phyloP scores from a whole-genome alignment of 2,329 filamentous ascomycete genomes.

The Eurotiales sp. region DNA sequence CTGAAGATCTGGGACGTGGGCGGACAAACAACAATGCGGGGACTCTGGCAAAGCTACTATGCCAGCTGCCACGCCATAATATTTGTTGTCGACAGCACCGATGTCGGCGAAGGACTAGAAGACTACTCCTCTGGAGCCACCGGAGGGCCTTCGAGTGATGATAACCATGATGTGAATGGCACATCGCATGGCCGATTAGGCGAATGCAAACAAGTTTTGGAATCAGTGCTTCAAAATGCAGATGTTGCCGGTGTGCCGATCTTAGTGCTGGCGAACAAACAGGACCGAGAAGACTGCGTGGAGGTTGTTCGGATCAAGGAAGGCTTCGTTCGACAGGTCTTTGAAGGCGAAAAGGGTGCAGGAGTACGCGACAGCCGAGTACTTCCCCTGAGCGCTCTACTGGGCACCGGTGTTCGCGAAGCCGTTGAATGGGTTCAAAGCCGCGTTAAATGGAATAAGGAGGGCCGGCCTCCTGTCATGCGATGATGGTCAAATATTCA shows the following conservation, averaged over 20 bases:
- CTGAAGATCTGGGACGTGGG: conserved; percentile 98
- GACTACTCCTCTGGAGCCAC: conserved; percentile 27
- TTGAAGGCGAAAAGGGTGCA: conserved; percentile 85
- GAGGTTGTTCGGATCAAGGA: conserved; percentile 98
- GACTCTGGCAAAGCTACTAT: conserved; percentile 96
- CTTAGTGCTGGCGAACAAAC: conserved; percentile 92
- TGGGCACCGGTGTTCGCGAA: conserved; percentile 75
- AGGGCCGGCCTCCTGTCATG: conserved; percentile 87
- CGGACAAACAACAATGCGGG: conserved; percentile 82
- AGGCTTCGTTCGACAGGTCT: conserved; percentile 88
- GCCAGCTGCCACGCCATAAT: conserved; percentile 91
- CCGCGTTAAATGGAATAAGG: conserved; percentile 94
- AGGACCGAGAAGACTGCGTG: conserved; percentile 94
- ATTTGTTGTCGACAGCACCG: conserved; percentile 93
- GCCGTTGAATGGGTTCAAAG: conserved; percentile 96
- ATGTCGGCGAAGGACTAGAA: conserved; percentile 78
- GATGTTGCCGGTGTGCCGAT: conserved; percentile 90
- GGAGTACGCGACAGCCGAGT: conserved; percentile 88
- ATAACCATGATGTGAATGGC: conserved; percentile 11
- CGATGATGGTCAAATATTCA: conserved; percentile 34
- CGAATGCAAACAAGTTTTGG: conserved; percentile 84
- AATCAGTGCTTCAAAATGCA: conserved; percentile 80
- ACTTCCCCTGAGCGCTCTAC: conserved; percentile 86
- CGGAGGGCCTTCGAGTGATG: conserved; percentile 17
- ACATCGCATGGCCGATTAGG: conserved; percentile 59